These are phyloP conservation scores for Silene noctiflora DNA, from an alignment of 179 eudicot species.

Conservation along the genomic window DNA sequence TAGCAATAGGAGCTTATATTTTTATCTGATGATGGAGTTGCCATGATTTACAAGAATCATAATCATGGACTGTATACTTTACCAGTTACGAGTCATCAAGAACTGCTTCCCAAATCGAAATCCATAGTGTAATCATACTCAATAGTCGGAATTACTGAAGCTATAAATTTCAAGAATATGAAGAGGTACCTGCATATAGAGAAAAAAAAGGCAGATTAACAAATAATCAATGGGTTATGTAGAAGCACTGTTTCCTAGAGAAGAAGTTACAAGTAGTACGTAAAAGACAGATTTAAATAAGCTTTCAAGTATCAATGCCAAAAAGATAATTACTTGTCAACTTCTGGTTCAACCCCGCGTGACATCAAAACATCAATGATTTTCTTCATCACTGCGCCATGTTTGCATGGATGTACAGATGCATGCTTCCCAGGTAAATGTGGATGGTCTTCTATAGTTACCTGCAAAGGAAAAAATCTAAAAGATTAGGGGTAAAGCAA, in stretches of 20 bases:
- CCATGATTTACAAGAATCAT: neutral
- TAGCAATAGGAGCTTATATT: too few species aligned
- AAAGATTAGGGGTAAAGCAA: conserved; percentile 5
- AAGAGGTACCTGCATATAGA: conserved; percentile 72
- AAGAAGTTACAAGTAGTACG: neutral
- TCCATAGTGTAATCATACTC: conserved; percentile 99
- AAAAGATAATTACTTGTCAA: conserved; percentile 67
- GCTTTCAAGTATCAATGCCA: neutral
- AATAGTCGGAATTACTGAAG: conserved; percentile 93
- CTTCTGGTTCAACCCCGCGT: conserved; percentile 98
- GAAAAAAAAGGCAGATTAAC: conserved; percentile 5
- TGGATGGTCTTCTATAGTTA: conserved; percentile 96
- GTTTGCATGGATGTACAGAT: conserved; percentile 96
- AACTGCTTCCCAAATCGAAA: conserved; percentile 93
- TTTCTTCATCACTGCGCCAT: conserved; percentile 99
- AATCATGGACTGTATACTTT: neutral
- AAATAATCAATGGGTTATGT: neutral
- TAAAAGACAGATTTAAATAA: neutral
- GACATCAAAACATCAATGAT: conserved; percentile 92
- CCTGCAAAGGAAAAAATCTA: conserved; percentile 32
- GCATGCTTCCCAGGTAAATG: conserved; percentile 98
- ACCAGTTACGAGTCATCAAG: conserved; percentile 43
- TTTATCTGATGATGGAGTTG: too few species aligned
- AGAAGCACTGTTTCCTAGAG: neutral
- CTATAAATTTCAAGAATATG: conserved; percentile 92